Evolutionary conservation across 192 early-diverging fungal species (phyloP).

Genomic region (Phycomyces blakesleeanus): DNA sequence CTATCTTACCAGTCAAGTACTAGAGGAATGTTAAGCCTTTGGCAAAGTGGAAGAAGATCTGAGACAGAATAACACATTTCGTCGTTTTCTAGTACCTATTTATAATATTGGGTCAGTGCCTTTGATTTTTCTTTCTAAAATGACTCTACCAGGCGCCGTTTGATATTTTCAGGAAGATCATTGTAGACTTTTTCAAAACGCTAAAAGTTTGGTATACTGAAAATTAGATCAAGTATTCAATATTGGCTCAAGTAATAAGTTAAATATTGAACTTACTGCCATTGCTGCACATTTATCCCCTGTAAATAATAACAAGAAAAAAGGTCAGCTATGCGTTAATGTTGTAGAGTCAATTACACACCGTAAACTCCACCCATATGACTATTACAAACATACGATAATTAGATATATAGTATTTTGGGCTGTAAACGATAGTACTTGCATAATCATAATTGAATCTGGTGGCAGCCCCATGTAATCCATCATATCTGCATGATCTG

Average conservation of each 20-base stretch:
- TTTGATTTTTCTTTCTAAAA: too few relatives aligned
- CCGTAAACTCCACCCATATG: slow-evolving; percentile 33
- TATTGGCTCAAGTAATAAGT: not conserved
- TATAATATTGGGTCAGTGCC: not conserved
- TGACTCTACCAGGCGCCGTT: slow-evolving; percentile 27
- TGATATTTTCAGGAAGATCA: slow-evolving; percentile 29
- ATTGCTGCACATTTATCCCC: slow-evolving; percentile 19
- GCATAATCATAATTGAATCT: slow-evolving; percentile 50
- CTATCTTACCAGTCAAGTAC: slow-evolving; percentile 45
- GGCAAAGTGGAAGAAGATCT: slow-evolving; percentile 45
- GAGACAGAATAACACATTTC: slow-evolving; percentile 44
- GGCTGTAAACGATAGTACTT: slow-evolving; percentile 22
- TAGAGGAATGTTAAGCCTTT: slow-evolving; percentile 41
- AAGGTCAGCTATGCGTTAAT: not conserved
- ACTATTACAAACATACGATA: slow-evolving; percentile 1
- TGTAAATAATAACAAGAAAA: not conserved
- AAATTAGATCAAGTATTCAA: not conserved
- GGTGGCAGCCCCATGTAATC: slow-evolving; percentile 37
- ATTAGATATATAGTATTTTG: not conserved
- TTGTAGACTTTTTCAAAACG: slow-evolving; percentile 40
- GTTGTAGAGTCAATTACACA: not conserved
- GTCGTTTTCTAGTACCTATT: slow-evolving; percentile 45
- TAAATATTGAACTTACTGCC: not conserved
- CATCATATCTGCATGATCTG: slow-evolving; percentile 43
- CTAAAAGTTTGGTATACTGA: slow-evolving; percentile 12